phyloP scores from a whole-genome alignment of 2,329 filamentous ascomycete species.

The Raffaelea arxii region DNA sequence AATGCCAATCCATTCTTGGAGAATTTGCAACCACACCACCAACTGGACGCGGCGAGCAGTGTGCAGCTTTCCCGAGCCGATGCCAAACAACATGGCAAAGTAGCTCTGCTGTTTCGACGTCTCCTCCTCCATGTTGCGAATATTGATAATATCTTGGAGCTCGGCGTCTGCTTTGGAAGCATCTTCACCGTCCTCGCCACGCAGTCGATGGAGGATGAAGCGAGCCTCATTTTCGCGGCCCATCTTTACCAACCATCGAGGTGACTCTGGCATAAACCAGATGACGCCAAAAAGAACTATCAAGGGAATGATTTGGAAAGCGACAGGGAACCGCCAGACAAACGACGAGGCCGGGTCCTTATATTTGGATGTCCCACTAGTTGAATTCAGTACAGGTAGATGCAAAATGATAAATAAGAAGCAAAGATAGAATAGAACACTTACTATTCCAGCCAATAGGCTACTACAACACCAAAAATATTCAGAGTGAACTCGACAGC shows the following conservation, averaged over 20 bases:
- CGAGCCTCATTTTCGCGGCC: constrained; percentile 57
- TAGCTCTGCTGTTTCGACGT: constrained; percentile 49
- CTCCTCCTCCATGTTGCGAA: constrained; percentile 53
- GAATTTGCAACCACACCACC: constrained; percentile 61
- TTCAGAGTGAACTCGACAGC: constrained; percentile 56
- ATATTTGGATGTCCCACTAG: not conserved
- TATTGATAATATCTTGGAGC: constrained; percentile 57
- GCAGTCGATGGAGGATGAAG: constrained; percentile 54
- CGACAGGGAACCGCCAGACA: constrained; percentile 23
- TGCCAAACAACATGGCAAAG: constrained; percentile 55
- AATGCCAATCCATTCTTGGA: constrained; percentile 63
- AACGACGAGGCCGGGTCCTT: not conserved
- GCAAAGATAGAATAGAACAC: not conserved
- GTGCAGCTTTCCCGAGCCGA: constrained; percentile 55
- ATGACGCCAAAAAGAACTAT: constrained; percentile 8
- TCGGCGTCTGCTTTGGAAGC: constrained; percentile 38
- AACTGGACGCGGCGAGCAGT: constrained; percentile 59
- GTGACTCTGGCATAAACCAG: constrained; percentile 5
- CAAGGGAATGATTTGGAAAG: constrained; percentile 16
- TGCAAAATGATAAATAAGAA: not conserved
- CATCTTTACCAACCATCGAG: constrained; percentile 31
- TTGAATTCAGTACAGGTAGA: not conserved
- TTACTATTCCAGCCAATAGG: constrained; percentile 2
- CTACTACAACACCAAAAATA: constrained; percentile 18
- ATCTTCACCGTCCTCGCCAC: constrained; percentile 46